Percentiles rank a stretch among this genome's conserved stretches.
These are phyloP conservation scores for Rubus idaeus DNA, from an alignment of 306 rosid genomes.

Conservation along the genomic window DNA sequence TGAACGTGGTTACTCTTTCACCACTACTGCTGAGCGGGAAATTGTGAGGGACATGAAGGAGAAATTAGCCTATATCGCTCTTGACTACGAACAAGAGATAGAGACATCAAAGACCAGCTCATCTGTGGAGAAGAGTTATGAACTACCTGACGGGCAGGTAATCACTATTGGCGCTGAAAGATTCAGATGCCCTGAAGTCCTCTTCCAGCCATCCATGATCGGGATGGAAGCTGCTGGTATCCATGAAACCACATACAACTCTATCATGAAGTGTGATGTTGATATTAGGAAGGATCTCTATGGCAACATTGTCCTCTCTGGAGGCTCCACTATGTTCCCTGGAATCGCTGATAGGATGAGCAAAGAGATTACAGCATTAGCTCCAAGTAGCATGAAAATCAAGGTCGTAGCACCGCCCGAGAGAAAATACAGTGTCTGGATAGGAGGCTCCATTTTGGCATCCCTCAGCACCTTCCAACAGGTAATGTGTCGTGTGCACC, in stretches of 20 bases:
- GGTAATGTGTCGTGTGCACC: conserved; percentile 38
- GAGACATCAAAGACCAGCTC: conserved; percentile 88
- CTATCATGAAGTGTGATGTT: conserved; percentile 99
- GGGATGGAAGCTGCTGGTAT: conserved; percentile 97
- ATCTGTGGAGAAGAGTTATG: conserved; percentile 89
- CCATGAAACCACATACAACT: conserved; percentile 94
- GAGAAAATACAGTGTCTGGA: conserved; percentile 97
- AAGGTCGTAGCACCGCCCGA: conserved; percentile 97
- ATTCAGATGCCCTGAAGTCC: conserved; percentile 97
- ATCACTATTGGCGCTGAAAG: conserved; percentile 91
- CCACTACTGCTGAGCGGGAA: conserved; percentile 95
- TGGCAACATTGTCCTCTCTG: conserved; percentile 90
- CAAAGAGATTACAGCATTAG: conserved; percentile 91
- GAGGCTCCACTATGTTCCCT: conserved; percentile 95
- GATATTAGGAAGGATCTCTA: conserved; percentile 94
- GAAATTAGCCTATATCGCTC: conserved; percentile 86
- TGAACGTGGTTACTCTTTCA: conserved; percentile 99
- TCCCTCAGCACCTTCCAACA: conserved; percentile 99
- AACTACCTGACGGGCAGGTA: conserved; percentile 96
- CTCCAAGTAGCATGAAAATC: conserved; percentile 96
- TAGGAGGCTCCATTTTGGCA: conserved; percentile 96
- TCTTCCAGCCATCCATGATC: conserved; percentile 97
- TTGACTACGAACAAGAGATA: conserved; percentile 90
- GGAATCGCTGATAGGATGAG: conserved; percentile 99
- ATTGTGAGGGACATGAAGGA: conserved; percentile 95